These are phyloP conservation scores for Fusarium nurragi DNA, from an alignment of 2,329 filamentous ascomycete species.

Conservation along the genomic window DNA sequence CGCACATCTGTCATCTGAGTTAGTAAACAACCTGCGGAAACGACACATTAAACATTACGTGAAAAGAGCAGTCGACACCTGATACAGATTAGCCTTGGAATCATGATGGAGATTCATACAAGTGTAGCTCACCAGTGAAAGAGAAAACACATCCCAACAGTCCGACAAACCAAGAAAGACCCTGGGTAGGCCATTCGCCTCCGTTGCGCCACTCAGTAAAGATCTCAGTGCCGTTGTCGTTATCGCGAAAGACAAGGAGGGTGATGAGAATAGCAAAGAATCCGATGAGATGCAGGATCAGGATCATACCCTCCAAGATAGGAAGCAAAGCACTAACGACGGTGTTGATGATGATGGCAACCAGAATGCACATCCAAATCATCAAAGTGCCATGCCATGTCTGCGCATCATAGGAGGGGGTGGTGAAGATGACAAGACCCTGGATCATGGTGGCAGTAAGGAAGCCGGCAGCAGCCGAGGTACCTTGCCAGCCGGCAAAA, in stretches of 20 bases:
- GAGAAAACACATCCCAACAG: constrained; percentile 39
- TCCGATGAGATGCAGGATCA: constrained; percentile 56
- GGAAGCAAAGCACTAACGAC: constrained; percentile 44
- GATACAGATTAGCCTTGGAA: not conserved
- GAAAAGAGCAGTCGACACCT: constrained; percentile 41
- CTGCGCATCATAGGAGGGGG: constrained; percentile 26
- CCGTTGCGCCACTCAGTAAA: constrained; percentile 44
- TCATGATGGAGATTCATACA: fast-evolving
- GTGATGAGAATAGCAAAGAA: constrained; percentile 56
- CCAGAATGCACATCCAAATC: constrained; percentile 52
- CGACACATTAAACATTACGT: not conserved
- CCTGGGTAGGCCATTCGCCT: constrained; percentile 35
- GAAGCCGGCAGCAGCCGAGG: constrained; percentile 36
- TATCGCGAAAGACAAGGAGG: constrained; percentile 45
- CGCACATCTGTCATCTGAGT: constrained; percentile 28
- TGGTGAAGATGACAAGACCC: constrained; percentile 35
- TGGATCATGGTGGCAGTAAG: constrained; percentile 44
- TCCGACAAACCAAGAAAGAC: constrained; percentile 40
- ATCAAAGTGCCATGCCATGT: constrained; percentile 46
- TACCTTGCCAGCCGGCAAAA: constrained; percentile 43
- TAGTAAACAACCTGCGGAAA: not conserved
- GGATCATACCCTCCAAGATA: constrained; percentile 53
- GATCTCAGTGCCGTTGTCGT: constrained; percentile 42
- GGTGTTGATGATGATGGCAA: constrained; percentile 55
- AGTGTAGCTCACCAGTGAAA: constrained; percentile 29